Percentiles rank a stretch among this genome's conserved stretches.
These are phyloP conservation scores for Eimeria falciformis DNA, from an alignment of 169 alveolate genomes.

Conservation along the genomic window DNA sequence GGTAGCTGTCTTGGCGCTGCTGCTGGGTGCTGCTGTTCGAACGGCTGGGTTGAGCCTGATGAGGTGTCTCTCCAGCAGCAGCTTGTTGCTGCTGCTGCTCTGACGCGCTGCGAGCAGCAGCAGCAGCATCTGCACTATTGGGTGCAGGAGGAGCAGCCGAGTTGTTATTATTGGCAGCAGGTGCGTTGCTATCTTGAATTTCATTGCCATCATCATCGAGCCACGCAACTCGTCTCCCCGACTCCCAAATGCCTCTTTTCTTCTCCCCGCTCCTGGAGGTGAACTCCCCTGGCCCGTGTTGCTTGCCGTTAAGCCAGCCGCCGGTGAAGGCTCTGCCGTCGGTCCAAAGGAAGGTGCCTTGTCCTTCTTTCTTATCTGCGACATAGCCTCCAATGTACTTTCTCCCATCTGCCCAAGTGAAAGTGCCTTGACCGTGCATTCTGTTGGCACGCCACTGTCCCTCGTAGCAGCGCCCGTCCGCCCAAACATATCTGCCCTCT, in stretches of 20 bases:
- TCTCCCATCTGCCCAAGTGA: conserved; percentile 89
- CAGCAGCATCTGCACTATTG: neutral
- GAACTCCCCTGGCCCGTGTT: conserved; percentile 78
- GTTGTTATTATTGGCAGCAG: neutral
- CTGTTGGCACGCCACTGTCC: conserved; percentile 92
- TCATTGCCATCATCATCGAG: conserved; percentile 42
- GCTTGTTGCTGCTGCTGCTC: conserved; percentile 5
- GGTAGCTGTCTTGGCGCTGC: neutral
- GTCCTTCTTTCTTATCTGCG: conserved; percentile 90
- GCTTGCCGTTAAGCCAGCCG: conserved; percentile 82
- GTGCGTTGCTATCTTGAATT: neutral
- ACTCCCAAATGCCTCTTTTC: conserved; percentile 73
- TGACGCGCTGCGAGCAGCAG: neutral
- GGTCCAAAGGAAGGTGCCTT: conserved; percentile 84
- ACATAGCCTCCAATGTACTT: conserved; percentile 87
- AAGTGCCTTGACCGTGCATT: conserved; percentile 91
- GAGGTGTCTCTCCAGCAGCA: neutral
- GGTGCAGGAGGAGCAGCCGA: neutral
- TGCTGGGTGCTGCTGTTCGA: neutral
- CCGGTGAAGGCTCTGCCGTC: conserved; percentile 79
- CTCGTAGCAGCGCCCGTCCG: conserved; percentile 90
- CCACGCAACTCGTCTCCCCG: conserved; percentile 69
- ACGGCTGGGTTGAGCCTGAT: neutral
- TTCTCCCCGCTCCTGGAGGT: conserved; percentile 52
- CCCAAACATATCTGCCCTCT: conserved; percentile 90